phyloP scores from a whole-genome alignment of 2,329 filamentous ascomycete species.

The Alternaria panax region DNA sequence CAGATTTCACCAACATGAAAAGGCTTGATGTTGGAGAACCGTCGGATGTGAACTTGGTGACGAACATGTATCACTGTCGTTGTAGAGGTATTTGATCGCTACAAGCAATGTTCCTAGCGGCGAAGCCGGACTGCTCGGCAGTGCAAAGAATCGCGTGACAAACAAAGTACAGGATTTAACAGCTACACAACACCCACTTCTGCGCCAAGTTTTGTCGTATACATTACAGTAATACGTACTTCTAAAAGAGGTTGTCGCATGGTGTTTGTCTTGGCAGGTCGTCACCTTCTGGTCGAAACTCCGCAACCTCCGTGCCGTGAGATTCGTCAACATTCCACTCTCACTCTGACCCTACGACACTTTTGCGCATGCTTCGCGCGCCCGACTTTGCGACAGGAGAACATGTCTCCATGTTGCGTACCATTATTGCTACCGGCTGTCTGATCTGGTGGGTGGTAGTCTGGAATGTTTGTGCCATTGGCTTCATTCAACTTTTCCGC shows the following conservation, averaged over 20 bases:
- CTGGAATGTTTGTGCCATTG: slow-evolving; percentile 63
- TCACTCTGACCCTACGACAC: slow-evolving; percentile 16
- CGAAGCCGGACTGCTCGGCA: slow-evolving; percentile 12
- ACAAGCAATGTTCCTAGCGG: slow-evolving; percentile 5
- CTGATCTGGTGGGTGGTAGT: slow-evolving; percentile 66
- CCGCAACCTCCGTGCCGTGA: slow-evolving; percentile 28
- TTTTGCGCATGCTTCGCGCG: slow-evolving; percentile 47
- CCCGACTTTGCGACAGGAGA: slow-evolving; percentile 31
- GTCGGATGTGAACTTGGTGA: neutral
- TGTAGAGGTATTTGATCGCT: neutral
- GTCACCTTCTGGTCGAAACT: slow-evolving; percentile 18
- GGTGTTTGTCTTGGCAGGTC: slow-evolving; percentile 13
- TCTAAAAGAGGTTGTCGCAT: neutral
- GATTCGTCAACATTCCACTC: slow-evolving; percentile 24
- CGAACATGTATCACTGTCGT: neutral
- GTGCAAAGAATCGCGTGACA: neutral
- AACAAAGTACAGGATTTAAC: neutral
- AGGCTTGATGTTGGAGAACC: neutral
- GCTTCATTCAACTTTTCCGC: slow-evolving; percentile 65
- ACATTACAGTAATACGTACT: neutral
- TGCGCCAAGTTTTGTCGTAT: neutral
- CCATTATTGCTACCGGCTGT: slow-evolving; percentile 55
- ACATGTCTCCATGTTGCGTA: slow-evolving; percentile 45
- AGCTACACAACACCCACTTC: neutral
- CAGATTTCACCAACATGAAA: too few relatives aligned